phyloP scores from a whole-genome alignment of 345 rosid species.

The Melastoma malabathricum region DNA sequence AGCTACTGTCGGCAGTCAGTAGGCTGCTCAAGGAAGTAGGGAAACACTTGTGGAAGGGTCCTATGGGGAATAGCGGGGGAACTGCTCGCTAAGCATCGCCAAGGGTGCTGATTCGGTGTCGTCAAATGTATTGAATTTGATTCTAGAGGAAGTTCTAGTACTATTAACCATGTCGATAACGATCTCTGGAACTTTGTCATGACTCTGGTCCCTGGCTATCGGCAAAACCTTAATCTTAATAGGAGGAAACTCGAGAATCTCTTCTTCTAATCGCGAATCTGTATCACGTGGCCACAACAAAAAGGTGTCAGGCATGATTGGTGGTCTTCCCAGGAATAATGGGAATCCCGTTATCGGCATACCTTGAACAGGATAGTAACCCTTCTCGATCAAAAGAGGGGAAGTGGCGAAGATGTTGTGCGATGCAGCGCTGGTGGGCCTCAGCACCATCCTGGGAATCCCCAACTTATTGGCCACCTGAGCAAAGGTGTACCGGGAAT shows the following conservation, averaged over 20 bases:
- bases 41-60: constrained; percentile 25
- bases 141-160: constrained; percentile 15
- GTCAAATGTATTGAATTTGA: constrained; percentile 21
- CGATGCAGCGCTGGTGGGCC: constrained; percentile 23
- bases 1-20: constrained; percentile 11
- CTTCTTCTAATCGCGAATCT: constrained; percentile 11
- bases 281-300: too few relatives aligned
- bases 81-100: not conserved
- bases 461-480: constrained; percentile 24
- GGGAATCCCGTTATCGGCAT: too few relatives aligned
- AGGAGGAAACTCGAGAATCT: constrained; percentile 15
- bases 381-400: constrained; percentile 11
- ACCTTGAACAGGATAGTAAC: constrained; percentile 22
- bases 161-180: constrained; percentile 6
- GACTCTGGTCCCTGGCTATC: constrained; percentile 1
- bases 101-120: constrained; percentile 13
- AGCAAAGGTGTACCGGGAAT: constrained; percentile 28
- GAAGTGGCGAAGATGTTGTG: constrained; percentile 17
- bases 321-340: too few relatives aligned
- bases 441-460: constrained; percentile 30
- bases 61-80: constrained; percentile 18
- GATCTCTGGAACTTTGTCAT: not conserved
- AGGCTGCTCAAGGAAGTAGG: constrained; percentile 16
- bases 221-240: constrained; percentile 17
- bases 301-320: too few relatives aligned